phyloP scores from a whole-genome alignment of 2,329 filamentous ascomycete genomes.

The Ophiostoma ips region DNA sequence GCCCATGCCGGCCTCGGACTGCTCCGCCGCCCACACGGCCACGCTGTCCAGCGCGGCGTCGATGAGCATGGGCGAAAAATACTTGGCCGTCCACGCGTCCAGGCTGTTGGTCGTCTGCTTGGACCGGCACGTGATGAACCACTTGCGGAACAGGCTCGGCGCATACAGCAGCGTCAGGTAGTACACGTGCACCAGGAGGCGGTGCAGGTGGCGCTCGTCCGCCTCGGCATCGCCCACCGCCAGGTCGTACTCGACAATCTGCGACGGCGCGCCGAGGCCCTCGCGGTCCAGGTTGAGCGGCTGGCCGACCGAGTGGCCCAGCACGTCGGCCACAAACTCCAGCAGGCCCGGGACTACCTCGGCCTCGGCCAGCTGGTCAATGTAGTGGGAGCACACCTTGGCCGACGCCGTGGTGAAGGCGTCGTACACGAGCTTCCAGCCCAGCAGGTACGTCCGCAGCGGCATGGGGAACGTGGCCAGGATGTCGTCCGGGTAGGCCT shows the following conservation, averaged over 20 bases:
- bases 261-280: constrained; percentile 36
- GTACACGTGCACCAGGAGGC: constrained; percentile 74
- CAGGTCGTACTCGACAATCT: constrained; percentile 43
- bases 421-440: constrained; percentile 84
- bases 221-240: constrained; percentile 40
- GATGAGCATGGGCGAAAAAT: constrained; percentile 61
- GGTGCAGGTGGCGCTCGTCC: constrained; percentile 59
- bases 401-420: constrained; percentile 66
- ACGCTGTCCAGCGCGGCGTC: constrained; percentile 53
- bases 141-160: constrained; percentile 65
- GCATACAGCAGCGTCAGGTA: constrained; percentile 67
- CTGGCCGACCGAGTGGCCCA: constrained; percentile 63
- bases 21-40: constrained; percentile 45
- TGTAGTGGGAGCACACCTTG: constrained; percentile 71
- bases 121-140: constrained; percentile 71
- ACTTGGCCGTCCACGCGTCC: constrained; percentile 73
- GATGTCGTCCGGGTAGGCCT: constrained; percentile 49
- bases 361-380: constrained; percentile 61
- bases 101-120: constrained; percentile 69
- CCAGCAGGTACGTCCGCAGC: constrained; percentile 68
- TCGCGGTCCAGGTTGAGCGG: constrained; percentile 61
- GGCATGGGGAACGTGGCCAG: constrained; percentile 55
- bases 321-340: constrained; percentile 68
- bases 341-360: constrained; percentile 56
- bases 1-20: constrained; percentile 27